phyloP scores from a whole-genome alignment of 2,329 filamentous ascomycete genomes.

The Lecanicillium sp. region DNA sequence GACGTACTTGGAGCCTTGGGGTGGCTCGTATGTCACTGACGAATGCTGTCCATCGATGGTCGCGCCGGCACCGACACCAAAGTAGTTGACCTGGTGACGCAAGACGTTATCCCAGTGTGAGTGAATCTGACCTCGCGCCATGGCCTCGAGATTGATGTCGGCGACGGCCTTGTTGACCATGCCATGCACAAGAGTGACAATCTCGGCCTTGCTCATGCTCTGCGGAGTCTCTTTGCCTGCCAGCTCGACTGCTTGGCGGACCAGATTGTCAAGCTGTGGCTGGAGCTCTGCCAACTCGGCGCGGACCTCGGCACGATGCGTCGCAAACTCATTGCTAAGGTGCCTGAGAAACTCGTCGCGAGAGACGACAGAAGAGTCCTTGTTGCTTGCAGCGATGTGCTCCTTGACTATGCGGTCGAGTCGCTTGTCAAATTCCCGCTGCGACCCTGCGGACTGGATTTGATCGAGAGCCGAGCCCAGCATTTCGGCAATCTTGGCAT shows the following conservation, averaged over 20 bases:
- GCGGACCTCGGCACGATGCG: conserved; percentile 33
- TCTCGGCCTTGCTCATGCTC: conserved; percentile 35
- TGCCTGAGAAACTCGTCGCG: conserved; percentile 44
- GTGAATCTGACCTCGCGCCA: conserved; percentile 42
- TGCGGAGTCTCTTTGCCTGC: conserved; percentile 21
- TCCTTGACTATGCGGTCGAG: conserved; percentile 33
- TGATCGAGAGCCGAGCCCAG: conserved; percentile 29
- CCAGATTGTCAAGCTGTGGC: conserved; percentile 27
- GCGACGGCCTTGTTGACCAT: conserved; percentile 38
- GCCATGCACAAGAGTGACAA: conserved; percentile 34
- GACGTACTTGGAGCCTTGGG: conserved; percentile 9
- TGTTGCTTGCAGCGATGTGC: conserved; percentile 27
- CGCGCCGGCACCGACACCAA: conserved; percentile 61
- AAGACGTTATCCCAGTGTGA: conserved; percentile 39
- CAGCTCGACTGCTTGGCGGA: conserved; percentile 26
- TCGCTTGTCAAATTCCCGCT: conserved; percentile 28
- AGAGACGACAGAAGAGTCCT: conserved; percentile 35
- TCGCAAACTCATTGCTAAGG: conserved; percentile 33
- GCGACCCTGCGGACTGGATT: conserved; percentile 28
- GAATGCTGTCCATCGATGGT: conserved; percentile 53
- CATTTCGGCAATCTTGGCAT: conserved; percentile 29
- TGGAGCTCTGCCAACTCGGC: conserved; percentile 35
- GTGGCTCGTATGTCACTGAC: conserved; percentile 49
- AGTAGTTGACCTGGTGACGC: conserved; percentile 63
- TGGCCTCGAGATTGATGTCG: conserved; percentile 40